A percentile compares a stretch with the other conserved stretches of the same genome.
These are phyloP conservation scores for Letharia columbiana DNA, from an alignment of 495 filamentous ascomycete species.

Conservation along the genomic window DNA sequence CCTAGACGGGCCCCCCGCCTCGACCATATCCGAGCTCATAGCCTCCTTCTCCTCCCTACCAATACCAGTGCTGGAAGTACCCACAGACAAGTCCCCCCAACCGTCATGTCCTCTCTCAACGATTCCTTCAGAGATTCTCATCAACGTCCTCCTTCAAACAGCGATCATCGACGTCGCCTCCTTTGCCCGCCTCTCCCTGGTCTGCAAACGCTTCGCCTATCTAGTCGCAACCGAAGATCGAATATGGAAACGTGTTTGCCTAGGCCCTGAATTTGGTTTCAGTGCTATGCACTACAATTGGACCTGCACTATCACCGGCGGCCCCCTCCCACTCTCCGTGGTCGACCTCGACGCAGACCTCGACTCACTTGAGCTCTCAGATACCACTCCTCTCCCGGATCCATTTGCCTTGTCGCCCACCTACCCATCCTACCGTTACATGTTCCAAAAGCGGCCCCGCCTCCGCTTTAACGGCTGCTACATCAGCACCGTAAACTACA, in stretches of 20 bases:
- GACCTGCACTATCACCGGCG: conserved; percentile 53
- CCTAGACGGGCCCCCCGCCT: conserved; percentile 43
- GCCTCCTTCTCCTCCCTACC: conserved; percentile 57
- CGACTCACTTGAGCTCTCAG: conserved; percentile 5
- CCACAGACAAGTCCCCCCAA: conserved; percentile 55
- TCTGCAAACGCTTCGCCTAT: conserved; percentile 82
- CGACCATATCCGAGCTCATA: conserved; percentile 60
- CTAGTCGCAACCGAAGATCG: conserved; percentile 74
- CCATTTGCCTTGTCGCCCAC: conserved; percentile 14
- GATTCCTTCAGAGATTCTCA: conserved; percentile 75
- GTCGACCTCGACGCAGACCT: conserved; percentile 26
- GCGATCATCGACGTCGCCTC: conserved; percentile 70
- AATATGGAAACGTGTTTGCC: conserved; percentile 79
- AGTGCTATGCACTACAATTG: conserved; percentile 77
- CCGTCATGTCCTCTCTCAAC: conserved; percentile 70
- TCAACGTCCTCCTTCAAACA: conserved; percentile 60
- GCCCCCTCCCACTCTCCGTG: conserved; percentile 40
- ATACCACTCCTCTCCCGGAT: not conserved
- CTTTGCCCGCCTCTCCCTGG: conserved; percentile 68
- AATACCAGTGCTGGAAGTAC: conserved; percentile 50
- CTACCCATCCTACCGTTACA: conserved; percentile 41
- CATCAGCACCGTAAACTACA: conserved; percentile 94
- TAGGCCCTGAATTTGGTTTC: conserved; percentile 66
- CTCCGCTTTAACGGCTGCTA: conserved; percentile 92
- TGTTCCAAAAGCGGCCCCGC: conserved; percentile 76